phyloP scores from a whole-genome alignment of 768 basidiomycete species.

The Mycena leptocephala region DNA sequence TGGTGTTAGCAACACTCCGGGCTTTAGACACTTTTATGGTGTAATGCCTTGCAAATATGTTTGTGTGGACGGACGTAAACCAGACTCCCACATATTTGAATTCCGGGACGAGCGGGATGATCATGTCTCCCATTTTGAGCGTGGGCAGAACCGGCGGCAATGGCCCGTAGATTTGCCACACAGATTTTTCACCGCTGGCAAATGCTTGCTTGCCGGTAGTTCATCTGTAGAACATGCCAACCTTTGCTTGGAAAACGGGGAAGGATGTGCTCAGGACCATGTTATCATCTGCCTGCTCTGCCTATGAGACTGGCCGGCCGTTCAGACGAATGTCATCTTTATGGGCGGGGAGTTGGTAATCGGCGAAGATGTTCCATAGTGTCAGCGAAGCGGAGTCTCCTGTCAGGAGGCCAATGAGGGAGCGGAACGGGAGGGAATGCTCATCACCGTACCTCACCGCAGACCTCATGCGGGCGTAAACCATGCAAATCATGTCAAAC shows the following conservation, averaged over 20 bases:
- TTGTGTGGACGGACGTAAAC: conserved; percentile 30
- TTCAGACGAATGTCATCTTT: too few relatives aligned
- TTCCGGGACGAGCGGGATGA: not conserved
- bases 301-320: too few relatives aligned
- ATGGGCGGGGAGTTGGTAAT: too few relatives aligned
- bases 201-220: conserved; percentile 39
- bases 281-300: too few relatives aligned
- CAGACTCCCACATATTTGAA: not conserved
- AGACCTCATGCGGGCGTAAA: not conserved
- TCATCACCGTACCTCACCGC: not conserved
- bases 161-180: conserved; percentile 35
- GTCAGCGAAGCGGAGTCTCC: conserved; percentile 47
- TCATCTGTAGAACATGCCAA: conserved; percentile 35
- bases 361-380: too few relatives aligned
- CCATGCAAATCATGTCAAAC: not conserved
- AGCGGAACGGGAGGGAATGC: not conserved
- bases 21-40: conserved; percentile 37
- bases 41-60: not conserved
- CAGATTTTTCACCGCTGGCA: conserved; percentile 40
- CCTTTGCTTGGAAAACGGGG: conserved; percentile 28
- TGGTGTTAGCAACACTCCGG: conserved; percentile 24
- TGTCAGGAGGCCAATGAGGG: conserved; percentile 40
- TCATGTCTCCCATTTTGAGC: not conserved
- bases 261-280: conserved; percentile 36
- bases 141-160: not conserved